Evolutionary conservation across 805 yeast species (phyloP), one percentile per base, ranked within the genome.

Genomic region (Teunomyces stri): DNA sequence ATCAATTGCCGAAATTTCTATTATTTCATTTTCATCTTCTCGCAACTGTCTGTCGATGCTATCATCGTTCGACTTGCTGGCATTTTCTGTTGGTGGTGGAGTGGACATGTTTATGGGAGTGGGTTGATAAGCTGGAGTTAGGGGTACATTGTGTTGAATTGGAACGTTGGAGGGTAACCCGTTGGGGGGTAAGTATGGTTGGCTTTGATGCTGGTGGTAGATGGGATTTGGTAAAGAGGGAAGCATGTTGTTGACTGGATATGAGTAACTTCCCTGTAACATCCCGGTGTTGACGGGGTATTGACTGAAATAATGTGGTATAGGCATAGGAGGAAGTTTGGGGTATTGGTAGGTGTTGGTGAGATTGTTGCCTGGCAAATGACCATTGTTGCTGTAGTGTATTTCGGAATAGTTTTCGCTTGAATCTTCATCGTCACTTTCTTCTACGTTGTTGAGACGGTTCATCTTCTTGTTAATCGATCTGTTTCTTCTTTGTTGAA

Each of bases 401-500:
- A 31, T 31, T 13, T 31, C n/a, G 11, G 40, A 18, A 35, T 35
- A 35, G 35, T 11, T 34, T 21, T 36, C 42, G 15, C 47, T 25
- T 3, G 21, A 13, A 28, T 21, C 25, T 11, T 13, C 16, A 2
- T 35, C 35, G 2, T 20, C 43, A 16, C 36, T 39, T n/a, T 45
- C 52, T 5, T 31, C 33, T n/a, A 38, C 30, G 31, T 21, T 27
- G 16, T 22, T 18, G 4, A 42, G 44, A 5, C 30, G 21, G 15
- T 16, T 30, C 33, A 37, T 12, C 18, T 43, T 46, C 44, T 51
- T 51, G 33, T 42, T 47, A 9, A 37, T 44, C 22, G 50, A 49
- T 41, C 69, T 47, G 42, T 56, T 58, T 43, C 60, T 65, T 3
- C 74, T 49, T 42, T 62, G 64, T 45, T 65, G 57, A 16, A 68